These are phyloP conservation scores for Aspergillus niger DNA, from an alignment of 2,329 filamentous ascomycete species.

Conservation along the genomic window DNA sequence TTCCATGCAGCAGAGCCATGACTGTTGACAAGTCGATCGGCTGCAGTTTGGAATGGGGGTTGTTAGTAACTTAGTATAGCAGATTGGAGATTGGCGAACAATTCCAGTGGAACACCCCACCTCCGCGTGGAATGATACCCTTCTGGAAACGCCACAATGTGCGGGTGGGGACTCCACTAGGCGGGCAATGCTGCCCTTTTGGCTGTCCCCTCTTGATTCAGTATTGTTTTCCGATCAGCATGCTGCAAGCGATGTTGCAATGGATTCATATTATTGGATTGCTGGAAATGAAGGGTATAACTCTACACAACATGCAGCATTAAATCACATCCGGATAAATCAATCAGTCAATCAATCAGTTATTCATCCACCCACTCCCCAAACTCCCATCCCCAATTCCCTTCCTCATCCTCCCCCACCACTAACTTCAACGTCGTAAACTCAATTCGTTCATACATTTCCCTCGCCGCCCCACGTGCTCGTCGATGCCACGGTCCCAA, in stretches of 20 bases:
- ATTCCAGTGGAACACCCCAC: background rate
- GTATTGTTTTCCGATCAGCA: too few species aligned
- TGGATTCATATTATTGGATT: background rate
- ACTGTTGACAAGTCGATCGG: background rate
- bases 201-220: background rate
- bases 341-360: background rate
- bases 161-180: background rate
- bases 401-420: slow-evolving; percentile 61
- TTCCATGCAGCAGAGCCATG: background rate
- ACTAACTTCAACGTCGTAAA: slow-evolving; percentile 65
- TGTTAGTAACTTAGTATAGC: too few species aligned
- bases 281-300: background rate
- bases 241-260: background rate
- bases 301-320: background rate
- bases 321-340: background rate
- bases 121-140: slow-evolving; percentile 14
- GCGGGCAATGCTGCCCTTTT: slow-evolving; percentile 12
- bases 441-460: slow-evolving; percentile 64
- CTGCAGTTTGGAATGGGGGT: too few species aligned
- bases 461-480: slow-evolving; percentile 52
- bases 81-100: too few species aligned
- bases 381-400: slow-evolving; percentile 61
- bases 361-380: slow-evolving; percentile 52
- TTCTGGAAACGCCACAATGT: background rate
- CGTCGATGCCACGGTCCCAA: slow-evolving; percentile 59